Evolutionary conservation across 2,329 filamentous ascomycete genomes (phyloP), one percentile per base, ranked within the genome.

Genomic region (Sporothrix schenckii): DNA sequence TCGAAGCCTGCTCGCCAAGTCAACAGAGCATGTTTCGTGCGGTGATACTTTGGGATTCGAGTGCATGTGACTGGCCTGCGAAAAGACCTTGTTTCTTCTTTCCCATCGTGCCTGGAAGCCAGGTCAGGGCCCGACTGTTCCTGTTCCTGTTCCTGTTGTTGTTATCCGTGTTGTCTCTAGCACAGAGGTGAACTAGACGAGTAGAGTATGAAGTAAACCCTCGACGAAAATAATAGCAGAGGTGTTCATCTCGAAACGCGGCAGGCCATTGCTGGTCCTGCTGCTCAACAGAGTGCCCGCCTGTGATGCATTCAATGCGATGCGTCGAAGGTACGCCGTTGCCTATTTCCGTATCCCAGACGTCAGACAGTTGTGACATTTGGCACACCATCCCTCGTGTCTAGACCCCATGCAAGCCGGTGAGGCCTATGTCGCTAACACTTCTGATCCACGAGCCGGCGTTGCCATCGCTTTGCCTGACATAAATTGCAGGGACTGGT

Each of bases 191-290:
- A 2, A 14, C 10, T 21, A 21, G 39, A 61, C 34, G 56, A 61
- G 56, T 61, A 4, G 56, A 60, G 21, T 11, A 39, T 49, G 63
- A 60, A 41, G 39, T 19, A n/a, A 47, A 21, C n/a, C n/a, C 30
- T 6, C 10, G 14, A 49, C 19, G 13, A 24, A 27, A 11, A n/a
- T 21, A 65, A 66, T 16, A 49, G 21, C 7, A 49, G 13, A 49
- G 34, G 53, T 68, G 56, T 49, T 34, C 53, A 52, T 49, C 39
- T 58, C 41, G 66, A 71, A 71, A 67, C 63, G 69, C 69, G 34
- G 69, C 7, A 19, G 21, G 66, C 53, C 52, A 39, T 47, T 24
- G 58, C 41, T 63, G 69, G 67, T 53, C 67, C 69, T 70, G 53
- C 69, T 66, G 44, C 58, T 63, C 30, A 66, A 39, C 49, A 27